A percentile compares a stretch with the other conserved stretches of the same genome.
Conservation (phyloP, 805 yeast species). For the Candida xiaguanensis region DNA sequence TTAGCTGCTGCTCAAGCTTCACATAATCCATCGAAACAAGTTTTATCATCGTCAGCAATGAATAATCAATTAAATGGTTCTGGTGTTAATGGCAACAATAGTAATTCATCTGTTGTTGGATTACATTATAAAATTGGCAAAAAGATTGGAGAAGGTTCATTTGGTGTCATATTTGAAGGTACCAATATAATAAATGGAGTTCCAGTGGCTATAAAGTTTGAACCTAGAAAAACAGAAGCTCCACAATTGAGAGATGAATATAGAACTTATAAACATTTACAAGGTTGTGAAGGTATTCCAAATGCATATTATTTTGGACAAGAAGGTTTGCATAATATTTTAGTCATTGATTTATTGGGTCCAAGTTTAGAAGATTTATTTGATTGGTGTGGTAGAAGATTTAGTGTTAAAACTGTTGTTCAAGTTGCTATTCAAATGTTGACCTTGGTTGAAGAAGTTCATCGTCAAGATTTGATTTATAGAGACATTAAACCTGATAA, state of each 20-base stretch:
- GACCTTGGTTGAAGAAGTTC: conserved; percentile 77
- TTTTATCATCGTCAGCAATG: background rate
- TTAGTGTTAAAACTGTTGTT: conserved; percentile 82
- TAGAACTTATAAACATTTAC: conserved; percentile 82
- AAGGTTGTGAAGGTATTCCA: conserved; percentile 84
- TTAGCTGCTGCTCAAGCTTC: conserved; percentile 38
- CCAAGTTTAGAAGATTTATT: conserved; percentile 94
- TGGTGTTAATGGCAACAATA: conserved; percentile 1
- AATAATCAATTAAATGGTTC: background rate
- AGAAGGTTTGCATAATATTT: conserved; percentile 93
- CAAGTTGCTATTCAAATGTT: conserved; percentile 96
- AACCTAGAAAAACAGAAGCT: conserved; percentile 94
- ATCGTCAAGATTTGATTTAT: conserved; percentile 85
- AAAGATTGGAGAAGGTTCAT: conserved; percentile 97
- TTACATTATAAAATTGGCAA: conserved; percentile 95
- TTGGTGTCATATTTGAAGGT: conserved; percentile 97
- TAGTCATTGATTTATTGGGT: conserved; percentile 91
- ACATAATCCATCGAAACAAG: conserved; percentile 15
- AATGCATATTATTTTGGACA: conserved; percentile 98
- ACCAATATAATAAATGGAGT: conserved; percentile 84
- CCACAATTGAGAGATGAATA: conserved; percentile 97
- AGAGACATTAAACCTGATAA: conserved; percentile 98
- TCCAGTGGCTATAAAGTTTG: conserved; percentile 95
- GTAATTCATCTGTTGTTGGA: conserved; percentile 55
- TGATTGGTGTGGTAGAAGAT: conserved; percentile 96